Conservation (phyloP, 2,329 filamentous ascomycete species). For the Xylaria sp. region DNA sequence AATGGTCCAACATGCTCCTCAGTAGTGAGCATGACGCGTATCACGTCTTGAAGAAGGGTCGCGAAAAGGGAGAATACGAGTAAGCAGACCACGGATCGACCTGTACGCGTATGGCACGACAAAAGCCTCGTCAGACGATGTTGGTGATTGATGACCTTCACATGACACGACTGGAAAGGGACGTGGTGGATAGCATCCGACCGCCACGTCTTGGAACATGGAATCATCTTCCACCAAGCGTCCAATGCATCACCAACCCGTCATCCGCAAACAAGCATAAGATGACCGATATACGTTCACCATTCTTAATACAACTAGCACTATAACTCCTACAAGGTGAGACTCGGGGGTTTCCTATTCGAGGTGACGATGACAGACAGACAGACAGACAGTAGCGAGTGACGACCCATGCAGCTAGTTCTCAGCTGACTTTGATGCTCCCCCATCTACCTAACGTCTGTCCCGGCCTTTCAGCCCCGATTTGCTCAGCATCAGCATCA, state of each 20-base stretch:
- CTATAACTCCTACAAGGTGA: neutral
- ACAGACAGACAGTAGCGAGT: neutral
- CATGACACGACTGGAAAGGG: neutral
- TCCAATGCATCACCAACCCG: neutral
- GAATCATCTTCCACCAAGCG: neutral
- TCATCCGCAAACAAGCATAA: neutral
- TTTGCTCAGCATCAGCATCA: neutral
- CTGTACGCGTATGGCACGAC: neutral
- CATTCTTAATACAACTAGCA: neutral
- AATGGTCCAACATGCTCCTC: neutral
- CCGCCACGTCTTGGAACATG: neutral
- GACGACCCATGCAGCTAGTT: slow-evolving; percentile 13
- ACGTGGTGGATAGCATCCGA: neutral
- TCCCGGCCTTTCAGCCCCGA: slow-evolving; percentile 14
- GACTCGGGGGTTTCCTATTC: neutral
- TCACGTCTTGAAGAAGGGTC: neutral
- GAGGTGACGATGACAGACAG: too few species aligned
- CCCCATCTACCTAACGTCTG: neutral
- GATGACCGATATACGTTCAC: neutral
- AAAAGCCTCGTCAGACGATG: neutral
- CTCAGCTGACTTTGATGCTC: slow-evolving; percentile 17
- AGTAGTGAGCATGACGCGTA: neutral
- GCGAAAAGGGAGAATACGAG: neutral
- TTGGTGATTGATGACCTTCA: neutral
- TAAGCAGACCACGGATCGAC: neutral